phyloP scores from a whole-genome alignment of 1,284 basidiomycete species.

The Fomitopsis schrenkii region DNA sequence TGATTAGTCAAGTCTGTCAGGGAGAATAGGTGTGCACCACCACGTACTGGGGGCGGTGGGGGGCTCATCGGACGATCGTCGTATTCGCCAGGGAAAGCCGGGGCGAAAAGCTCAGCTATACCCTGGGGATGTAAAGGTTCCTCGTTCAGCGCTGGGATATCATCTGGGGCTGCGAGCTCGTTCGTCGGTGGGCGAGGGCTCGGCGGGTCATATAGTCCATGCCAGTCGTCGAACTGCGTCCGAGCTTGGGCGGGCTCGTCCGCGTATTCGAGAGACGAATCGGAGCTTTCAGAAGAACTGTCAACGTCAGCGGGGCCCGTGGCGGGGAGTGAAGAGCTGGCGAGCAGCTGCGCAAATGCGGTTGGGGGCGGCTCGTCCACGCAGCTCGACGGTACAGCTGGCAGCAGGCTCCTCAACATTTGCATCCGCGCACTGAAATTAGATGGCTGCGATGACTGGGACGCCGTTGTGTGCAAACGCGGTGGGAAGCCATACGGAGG shows the following conservation, averaged over 20 bases:
- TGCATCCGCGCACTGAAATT: background rate
- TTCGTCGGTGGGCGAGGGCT: background rate
- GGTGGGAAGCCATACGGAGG: conserved; percentile 11
- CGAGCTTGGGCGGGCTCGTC: background rate
- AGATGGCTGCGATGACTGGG: background rate
- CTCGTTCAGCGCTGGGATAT: background rate
- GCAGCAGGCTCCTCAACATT: background rate
- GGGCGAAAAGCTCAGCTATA: background rate
- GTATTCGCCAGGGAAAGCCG: background rate
- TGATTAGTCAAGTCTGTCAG: background rate
- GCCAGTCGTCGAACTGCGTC: background rate
- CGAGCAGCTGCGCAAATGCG: background rate
- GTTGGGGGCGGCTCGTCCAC: background rate
- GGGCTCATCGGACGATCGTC: background rate
- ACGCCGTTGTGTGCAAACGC: conserved; percentile 1
- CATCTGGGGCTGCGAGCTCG: background rate
- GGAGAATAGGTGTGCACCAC: background rate
- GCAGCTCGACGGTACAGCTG: background rate
- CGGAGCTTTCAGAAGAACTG: background rate
- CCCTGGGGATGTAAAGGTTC: background rate
- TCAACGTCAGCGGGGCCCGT: background rate
- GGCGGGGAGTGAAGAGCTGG: background rate
- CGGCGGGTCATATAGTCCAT: background rate
- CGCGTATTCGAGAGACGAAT: background rate
- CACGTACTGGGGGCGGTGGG: background rate